Conservation (phyloP, 169 alveolate species). For the Plasmodium fragile region DNA sequence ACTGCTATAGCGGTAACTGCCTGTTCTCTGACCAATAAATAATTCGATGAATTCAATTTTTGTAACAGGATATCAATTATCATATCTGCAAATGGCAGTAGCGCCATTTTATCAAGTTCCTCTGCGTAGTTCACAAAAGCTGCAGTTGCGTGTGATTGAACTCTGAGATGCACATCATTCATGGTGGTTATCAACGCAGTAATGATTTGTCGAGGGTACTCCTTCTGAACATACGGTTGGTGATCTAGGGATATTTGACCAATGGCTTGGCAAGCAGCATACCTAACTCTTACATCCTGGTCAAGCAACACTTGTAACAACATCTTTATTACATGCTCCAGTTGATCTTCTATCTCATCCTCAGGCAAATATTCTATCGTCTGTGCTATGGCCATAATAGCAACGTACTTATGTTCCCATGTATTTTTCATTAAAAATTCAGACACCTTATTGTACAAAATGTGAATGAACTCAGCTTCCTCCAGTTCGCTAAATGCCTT, state of each 20-base stretch:
- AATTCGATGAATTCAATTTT: conserved; percentile 80
- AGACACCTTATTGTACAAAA: conserved; percentile 84
- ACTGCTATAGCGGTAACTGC: conserved; percentile 93
- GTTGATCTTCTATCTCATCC: conserved; percentile 89
- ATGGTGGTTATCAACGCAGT: conserved; percentile 88
- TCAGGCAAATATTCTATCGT: conserved; percentile 90
- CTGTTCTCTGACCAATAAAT: conserved; percentile 89
- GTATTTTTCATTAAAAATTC: conserved; percentile 85
- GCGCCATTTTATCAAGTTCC: conserved; percentile 88
- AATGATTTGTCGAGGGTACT: conserved; percentile 80
- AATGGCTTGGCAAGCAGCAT: conserved; percentile 94
- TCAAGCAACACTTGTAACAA: conserved; percentile 88
- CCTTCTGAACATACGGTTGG: conserved; percentile 91
- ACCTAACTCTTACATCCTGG: conserved; percentile 91
- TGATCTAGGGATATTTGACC: conserved; percentile 94
- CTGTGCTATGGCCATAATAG: conserved; percentile 91
- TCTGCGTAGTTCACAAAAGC: conserved; percentile 94
- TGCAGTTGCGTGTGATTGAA: conserved; percentile 93
- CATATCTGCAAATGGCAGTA: conserved; percentile 87
- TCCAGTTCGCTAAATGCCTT: conserved; percentile 86
- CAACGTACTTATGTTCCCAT: conserved; percentile 91
- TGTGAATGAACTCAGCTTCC: conserved; percentile 85
- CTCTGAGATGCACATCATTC: conserved; percentile 89
- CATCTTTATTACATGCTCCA: conserved; percentile 86
- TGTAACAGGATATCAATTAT: conserved; percentile 87